Evolutionary conservation across 2,329 filamentous ascomycete genomes (phyloP).

Genomic region (Venturia nashicola): DNA sequence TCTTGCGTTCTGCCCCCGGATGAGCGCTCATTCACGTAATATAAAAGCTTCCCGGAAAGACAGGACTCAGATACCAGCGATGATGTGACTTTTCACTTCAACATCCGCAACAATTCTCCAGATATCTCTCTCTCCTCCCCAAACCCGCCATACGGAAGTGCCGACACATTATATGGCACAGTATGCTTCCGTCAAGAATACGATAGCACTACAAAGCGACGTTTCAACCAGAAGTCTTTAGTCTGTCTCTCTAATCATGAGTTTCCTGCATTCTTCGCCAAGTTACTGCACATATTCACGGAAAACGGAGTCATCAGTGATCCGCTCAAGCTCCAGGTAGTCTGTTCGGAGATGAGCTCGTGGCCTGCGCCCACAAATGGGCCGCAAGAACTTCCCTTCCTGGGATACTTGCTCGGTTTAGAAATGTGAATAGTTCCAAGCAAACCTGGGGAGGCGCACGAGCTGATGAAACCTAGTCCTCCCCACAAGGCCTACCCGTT

Average conservation of each 20-base stretch:
- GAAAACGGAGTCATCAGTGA: conserved; percentile 25
- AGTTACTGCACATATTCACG: conserved; percentile 25
- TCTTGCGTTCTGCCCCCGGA: conserved; percentile 13
- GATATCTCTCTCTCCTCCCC: conserved; percentile 40
- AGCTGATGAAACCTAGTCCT: conserved; percentile 14
- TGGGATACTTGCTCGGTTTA: conserved; percentile 24
- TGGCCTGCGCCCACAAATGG: conserved; percentile 26
- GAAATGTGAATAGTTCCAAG: conserved; percentile 19
- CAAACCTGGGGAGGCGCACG: neutral
- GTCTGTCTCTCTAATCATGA: conserved; percentile 29
- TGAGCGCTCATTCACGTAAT: conserved; percentile 12
- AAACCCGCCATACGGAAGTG: conserved; percentile 25
- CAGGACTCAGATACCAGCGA: conserved; percentile 24
- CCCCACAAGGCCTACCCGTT: conserved; percentile 28
- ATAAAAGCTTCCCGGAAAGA: conserved; percentile 26
- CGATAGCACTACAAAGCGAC: conserved; percentile 28
- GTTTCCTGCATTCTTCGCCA: conserved; percentile 25
- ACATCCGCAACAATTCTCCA: conserved; percentile 34
- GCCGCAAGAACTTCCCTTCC: conserved; percentile 25
- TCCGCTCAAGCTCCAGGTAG: conserved; percentile 25
- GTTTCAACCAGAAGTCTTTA: conserved; percentile 29
- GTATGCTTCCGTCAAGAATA: conserved; percentile 30
- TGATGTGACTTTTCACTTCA: conserved; percentile 28
- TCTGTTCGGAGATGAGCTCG: conserved; percentile 22
- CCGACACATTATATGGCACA: conserved; percentile 22